These are phyloP conservation scores for Musa beccarii DNA, from an alignment of 176 grass and related monocot genomes.

Conservation along the genomic window DNA sequence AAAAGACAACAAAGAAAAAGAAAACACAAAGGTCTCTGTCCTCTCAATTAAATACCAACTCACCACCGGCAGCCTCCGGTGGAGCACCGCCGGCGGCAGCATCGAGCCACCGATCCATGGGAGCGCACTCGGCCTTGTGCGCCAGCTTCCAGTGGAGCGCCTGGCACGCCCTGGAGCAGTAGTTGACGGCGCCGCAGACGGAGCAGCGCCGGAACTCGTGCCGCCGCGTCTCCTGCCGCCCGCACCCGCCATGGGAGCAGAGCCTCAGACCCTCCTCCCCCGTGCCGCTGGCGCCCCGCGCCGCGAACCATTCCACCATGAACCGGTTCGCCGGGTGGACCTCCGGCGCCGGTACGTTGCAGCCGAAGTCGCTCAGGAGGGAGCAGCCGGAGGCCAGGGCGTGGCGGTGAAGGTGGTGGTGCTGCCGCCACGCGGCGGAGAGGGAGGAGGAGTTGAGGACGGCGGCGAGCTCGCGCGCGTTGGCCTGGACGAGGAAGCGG, in stretches of 20 bases:
- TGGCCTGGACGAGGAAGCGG: constrained; percentile 50
- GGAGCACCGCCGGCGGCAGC: constrained; percentile 10
- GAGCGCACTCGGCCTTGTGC: constrained; percentile 35
- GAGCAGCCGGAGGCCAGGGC: constrained; percentile 12
- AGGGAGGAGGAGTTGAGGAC: constrained; percentile 10
- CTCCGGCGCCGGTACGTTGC: constrained; percentile 6
- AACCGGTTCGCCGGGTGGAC: constrained; percentile 40
- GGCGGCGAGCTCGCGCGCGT: constrained; percentile 29
- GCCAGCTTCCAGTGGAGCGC: constrained; percentile 61
- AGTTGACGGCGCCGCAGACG: constrained; percentile 39
- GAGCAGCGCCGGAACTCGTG: constrained; percentile 70
- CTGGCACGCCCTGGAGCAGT: constrained; percentile 71
- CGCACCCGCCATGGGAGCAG: constrained; percentile 50
- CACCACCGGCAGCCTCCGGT: constrained; percentile 3
- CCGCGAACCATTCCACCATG: constrained; percentile 59
- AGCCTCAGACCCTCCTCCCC: constrained; percentile 5
- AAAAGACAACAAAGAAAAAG: not conserved
- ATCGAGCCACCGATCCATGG: constrained; percentile 13
- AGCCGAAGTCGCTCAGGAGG: constrained; percentile 25
- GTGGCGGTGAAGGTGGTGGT: constrained; percentile 3
- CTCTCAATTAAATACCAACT: not conserved
- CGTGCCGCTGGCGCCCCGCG: not conserved
- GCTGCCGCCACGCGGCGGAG: too few species aligned
- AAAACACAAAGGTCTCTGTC: not conserved
- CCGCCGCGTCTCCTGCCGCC: constrained; percentile 42